Conservation (phyloP, 163 green algal species). For the Volvox carteri region DNA sequence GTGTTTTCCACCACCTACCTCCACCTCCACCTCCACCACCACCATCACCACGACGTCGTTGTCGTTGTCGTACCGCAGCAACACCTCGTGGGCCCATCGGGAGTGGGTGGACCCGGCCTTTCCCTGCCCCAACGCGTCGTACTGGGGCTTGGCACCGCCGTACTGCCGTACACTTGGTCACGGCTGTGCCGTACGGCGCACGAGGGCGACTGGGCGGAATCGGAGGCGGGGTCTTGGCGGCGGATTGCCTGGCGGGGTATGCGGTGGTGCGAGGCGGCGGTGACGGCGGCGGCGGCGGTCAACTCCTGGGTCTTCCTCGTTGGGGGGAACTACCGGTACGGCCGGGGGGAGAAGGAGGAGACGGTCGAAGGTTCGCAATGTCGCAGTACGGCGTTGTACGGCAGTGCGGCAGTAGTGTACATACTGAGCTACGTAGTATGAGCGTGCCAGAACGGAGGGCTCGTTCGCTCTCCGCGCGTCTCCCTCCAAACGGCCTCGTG, state of each 20-base stretch:
- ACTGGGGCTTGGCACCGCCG: constrained; percentile 73
- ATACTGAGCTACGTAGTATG: too few species aligned
- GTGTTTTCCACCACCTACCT: neutral
- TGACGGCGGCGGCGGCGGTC: constrained; percentile 55
- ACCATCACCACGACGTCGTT: too few species aligned
- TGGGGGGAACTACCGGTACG: constrained; percentile 83
- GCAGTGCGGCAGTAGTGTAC: too few species aligned
- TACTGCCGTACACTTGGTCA: constrained; percentile 81
- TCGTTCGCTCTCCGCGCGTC: too few species aligned
- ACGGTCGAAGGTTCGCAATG: too few species aligned
- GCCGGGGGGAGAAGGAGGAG: neutral
- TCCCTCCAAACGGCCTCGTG: too few species aligned
- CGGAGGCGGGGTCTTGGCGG: constrained; percentile 7
- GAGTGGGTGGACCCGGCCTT: constrained; percentile 82
- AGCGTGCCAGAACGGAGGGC: too few species aligned
- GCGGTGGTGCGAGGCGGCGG: neutral
- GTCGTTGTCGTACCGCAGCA: too few species aligned
- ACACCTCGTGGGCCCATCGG: constrained; percentile 67
- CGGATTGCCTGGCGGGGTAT: neutral
- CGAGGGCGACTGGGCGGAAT: constrained; percentile 59
- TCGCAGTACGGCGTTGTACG: too few species aligned
- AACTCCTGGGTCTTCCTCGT: constrained; percentile 89
- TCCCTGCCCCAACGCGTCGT: constrained; percentile 67
- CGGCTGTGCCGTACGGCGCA: constrained; percentile 61
- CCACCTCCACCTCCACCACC: neutral